These are phyloP conservation scores for Ceratocystis papillata DNA, from an alignment of 2,329 filamentous ascomycete species.

Conservation along the genomic window DNA sequence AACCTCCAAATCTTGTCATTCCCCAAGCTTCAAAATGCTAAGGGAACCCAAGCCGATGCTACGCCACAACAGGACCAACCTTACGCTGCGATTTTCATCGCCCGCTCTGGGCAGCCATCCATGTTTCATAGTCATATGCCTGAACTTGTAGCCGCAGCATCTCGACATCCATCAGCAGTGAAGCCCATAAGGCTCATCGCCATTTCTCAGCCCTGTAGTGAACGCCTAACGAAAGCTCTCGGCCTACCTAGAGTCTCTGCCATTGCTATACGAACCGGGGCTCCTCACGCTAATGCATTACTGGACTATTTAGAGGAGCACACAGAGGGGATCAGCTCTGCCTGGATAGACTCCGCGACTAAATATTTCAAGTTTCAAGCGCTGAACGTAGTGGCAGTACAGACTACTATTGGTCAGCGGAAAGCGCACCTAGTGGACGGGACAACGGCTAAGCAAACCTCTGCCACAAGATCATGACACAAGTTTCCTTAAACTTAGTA, in stretches of 20 bases:
- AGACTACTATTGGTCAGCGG: constrained; percentile 33
- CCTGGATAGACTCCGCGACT: constrained; percentile 39
- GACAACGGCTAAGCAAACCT: neutral
- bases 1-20: constrained; percentile 40
- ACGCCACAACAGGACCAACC: constrained; percentile 19
- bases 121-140: constrained; percentile 51
- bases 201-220: constrained; percentile 50
- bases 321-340: constrained; percentile 42
- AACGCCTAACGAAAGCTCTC: constrained; percentile 45
- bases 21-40: neutral
- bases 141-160: constrained; percentile 43
- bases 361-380: constrained; percentile 28
- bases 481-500: neutral
- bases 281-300: constrained; percentile 47
- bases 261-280: constrained; percentile 46
- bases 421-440: constrained; percentile 21
- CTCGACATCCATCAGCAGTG: constrained; percentile 33
- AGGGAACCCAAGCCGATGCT: neutral
- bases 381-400: constrained; percentile 32
- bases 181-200: constrained; percentile 48
- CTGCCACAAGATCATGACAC: constrained; percentile 1
- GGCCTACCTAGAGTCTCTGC: constrained; percentile 55
- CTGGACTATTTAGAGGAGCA: constrained; percentile 44
- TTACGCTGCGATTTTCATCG: constrained; percentile 48
- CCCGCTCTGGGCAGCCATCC: constrained; percentile 46